Base-by-base conservation (phyloP, 257 asterid species). In the Paraleonurus japonicus region DNA sequence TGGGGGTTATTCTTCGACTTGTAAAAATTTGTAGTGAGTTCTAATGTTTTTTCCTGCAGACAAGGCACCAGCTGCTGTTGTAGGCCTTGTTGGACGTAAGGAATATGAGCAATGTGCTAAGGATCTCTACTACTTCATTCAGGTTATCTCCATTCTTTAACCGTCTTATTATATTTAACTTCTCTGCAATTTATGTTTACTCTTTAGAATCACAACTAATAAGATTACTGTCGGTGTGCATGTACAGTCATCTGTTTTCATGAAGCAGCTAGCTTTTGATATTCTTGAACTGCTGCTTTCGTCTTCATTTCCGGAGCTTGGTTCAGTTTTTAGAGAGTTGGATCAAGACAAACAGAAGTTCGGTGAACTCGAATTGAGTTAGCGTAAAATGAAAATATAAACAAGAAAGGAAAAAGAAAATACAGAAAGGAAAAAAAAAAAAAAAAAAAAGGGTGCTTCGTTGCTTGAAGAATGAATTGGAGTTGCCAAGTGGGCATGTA, bases 61-160 rank as follows among this genome's bases (percentile, higher is more conserved):
- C 67, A 91, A 88, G 81, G 96, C 97, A 9, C 99, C 99, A 61
- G 87, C 89, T 80, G 88, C 96, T 74, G 79, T 91, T 30, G 96
- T 91, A 0, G 88, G 99, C 60, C 95, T 94, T 64, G 96, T 94
- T 83, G 99, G 99, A 70, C 84, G 74, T 27, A 89, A 81, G 82
- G 96, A 91, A 76, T 94, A 94, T 67, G 98, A 91, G 80, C 87
- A 85, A 61, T 91, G 95, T 77, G 98, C 92, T 11, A 86, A 86
- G 81, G 99, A 94, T 83, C 92, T 94, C 68, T 94, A 89, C 82
- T 89, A 84, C 76, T 94, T 94, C 88, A 83, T 94, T 80, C 99
- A 94, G 99, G 99, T 94, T 69, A 81, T 59, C 63, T 54, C 72
- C 77, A 19, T 76, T 70, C 74, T 32, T 61, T 58, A 15, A 15